Evolutionary conservation across 805 yeast genomes (phyloP).

Genomic region (Zygotorulaspora florentina): DNA sequence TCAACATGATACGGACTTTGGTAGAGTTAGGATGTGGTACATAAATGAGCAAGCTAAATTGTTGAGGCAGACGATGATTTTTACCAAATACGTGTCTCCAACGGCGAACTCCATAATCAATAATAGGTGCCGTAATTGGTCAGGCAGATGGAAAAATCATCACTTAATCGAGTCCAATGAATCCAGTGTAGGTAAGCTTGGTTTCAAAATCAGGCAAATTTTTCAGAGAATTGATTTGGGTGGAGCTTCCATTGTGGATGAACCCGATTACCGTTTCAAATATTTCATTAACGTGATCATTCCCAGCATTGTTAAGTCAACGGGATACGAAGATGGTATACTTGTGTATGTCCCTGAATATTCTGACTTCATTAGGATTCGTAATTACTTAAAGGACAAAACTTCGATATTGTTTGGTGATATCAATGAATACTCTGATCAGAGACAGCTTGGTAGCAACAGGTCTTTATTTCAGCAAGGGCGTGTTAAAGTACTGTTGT

Average conservation of each 20-base stretch:
- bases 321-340: slow-evolving; percentile 66
- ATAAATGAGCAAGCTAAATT: slow-evolving; percentile 73
- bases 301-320: slow-evolving; percentile 62
- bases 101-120: slow-evolving; percentile 62
- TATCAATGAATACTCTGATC: slow-evolving; percentile 78
- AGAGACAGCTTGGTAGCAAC: slow-evolving; percentile 63
- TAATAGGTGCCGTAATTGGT: slow-evolving; percentile 48
- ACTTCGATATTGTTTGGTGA: slow-evolving; percentile 64
- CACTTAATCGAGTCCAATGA: slow-evolving; percentile 41
- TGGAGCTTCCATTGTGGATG: slow-evolving; percentile 47
- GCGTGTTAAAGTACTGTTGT: slow-evolving; percentile 65
- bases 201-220: slow-evolving; percentile 60
- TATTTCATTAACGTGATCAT: slow-evolving; percentile 69
- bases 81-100: slow-evolving; percentile 77
- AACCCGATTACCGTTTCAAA: slow-evolving; percentile 80
- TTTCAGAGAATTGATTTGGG: slow-evolving; percentile 66
- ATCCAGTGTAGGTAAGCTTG: slow-evolving; percentile 61
- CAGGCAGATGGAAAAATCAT: slow-evolving; percentile 59
- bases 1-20: slow-evolving; percentile 81
- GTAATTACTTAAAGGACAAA: slow-evolving; percentile 53
- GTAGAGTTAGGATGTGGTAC: slow-evolving; percentile 88
- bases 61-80: slow-evolving; percentile 73
- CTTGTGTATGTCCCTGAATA: slow-evolving; percentile 81
- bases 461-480: slow-evolving; percentile 66
- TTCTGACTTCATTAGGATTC: slow-evolving; percentile 75